Evolutionary conservation across 805 yeast genomes (phyloP), one percentile per base, ranked within the genome.

Genomic region (Ogataea allantospora): DNA sequence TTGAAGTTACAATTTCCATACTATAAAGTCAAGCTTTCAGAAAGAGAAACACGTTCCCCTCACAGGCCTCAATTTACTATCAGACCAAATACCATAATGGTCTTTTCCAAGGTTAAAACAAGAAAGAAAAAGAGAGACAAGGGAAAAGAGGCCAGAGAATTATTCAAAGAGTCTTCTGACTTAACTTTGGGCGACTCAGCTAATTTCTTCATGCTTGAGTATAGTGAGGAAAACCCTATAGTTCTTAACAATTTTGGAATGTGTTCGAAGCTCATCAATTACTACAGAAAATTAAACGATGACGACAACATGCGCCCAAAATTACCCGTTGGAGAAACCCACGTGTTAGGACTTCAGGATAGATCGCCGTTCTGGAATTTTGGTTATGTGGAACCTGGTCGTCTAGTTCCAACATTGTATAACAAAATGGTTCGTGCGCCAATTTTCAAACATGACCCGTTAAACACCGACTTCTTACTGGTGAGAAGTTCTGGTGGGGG

Each of bases 351-450:
- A n/a, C 86, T 87, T 1, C 96, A 89, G 57, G 99, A 93, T 63
- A 75, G 95, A 52, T 86, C 96, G 6, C 97, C 99, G 9, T 93
- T 93, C 58, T 93, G 99, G 98, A 93, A 89, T 60, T 93, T 88
- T 66, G 99, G 99, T 1, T 86, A 84, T 65, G 98, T 93, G 6
- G 96, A 88, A 30, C 86, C 88, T 3, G 99, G 99, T 2, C 87
- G 83, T 51, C 78, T 88, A 38, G 96, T 89, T 3, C 98, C 98
- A 1, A 86, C 99, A 0, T 65, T 91, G 31, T 93, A 93, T 65
- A 93, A 91, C 58, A 84, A 88, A 53, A 82, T 93, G 83, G 61
- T 83, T 4, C 68, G 99, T 44, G 97, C 99, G 0, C 99, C 99
- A 0, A 75, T 91, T 2, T 91, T 87, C 67, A 80, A 81, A 54